Evolutionary conservation across 495 filamentous ascomycete species (phyloP), one percentile per base, ranked within the genome.

Genomic region (Viridothelium virens): DNA sequence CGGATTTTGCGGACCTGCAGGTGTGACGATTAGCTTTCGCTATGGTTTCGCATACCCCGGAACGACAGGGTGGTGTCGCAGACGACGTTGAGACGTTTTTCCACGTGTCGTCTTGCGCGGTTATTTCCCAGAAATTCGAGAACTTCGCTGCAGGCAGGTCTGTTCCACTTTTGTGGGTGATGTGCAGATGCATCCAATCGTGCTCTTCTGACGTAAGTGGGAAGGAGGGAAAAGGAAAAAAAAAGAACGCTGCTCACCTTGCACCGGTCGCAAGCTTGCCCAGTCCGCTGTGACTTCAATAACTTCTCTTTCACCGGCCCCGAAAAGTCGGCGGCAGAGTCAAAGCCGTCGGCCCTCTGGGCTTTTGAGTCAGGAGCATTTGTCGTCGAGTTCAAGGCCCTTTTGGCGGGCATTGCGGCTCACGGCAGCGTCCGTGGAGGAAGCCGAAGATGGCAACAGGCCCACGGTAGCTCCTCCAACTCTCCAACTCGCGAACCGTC

Each of bases 181-280:
- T 25, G 25, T 25, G 25, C 25, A 25, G 25, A 25, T 25, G 25
- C 25, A 25, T 25, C 25, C 25, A 25, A 25, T 25, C 25, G 25
- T 25, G 25, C 25, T 25, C 25, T 25, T 25, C 25, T 25, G 25
- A 25, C 25, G 25, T 25, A 25, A 25, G 62, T 38, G 48, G 37
- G 37, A 31, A 25, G 11, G 38, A 50, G 39, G 14, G 18, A 62
- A 36, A 18, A 33, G 36, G 36, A 53, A n/a, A 5, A 14, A 63
- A 67, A 65, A 44, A 56, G 48, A 63, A 16, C 38, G 47, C 65
- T 38, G 76, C 82, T 66, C 78, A 92, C 91, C 82, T 91, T 91
- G 81, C 92, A 96, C 62, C 92, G 83, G 72, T 96, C 92, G 81
- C 92, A 96, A 3, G 92, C 92, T 74, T 94, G 91, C 2, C 90